These are phyloP conservation scores for Lagenidium sp. DNA, from an alignment of 352 stramenopile genomes.

Conservation along the genomic window DNA sequence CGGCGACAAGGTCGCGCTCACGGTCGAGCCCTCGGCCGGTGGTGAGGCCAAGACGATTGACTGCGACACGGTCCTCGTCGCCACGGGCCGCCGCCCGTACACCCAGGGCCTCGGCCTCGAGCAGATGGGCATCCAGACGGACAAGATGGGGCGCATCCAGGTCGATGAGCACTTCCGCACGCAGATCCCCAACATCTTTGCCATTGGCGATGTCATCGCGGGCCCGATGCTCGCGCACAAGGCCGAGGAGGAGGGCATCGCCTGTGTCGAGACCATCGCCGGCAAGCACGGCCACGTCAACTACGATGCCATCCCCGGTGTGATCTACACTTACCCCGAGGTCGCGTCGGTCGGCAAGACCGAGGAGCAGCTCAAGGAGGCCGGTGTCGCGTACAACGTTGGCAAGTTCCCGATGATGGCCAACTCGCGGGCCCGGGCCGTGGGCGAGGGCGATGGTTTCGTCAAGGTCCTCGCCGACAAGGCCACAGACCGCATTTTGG, in stretches of 20 bases:
- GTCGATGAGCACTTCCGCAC: constrained; percentile 97
- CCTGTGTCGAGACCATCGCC: constrained; percentile 95
- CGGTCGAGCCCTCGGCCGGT: constrained; percentile 84
- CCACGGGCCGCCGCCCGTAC: constrained; percentile 92
- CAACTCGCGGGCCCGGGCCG: constrained; percentile 94
- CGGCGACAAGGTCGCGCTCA: constrained; percentile 92
- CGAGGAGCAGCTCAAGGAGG: constrained; percentile 96
- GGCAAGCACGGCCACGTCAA: constrained; percentile 98
- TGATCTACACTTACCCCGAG: constrained; percentile 98
- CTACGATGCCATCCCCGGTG: constrained; percentile 98
- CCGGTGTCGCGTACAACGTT: constrained; percentile 93
- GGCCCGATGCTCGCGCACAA: constrained; percentile 99
- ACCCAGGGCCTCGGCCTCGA: constrained; percentile 95
- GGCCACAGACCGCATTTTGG: constrained; percentile 97
- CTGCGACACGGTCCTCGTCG: constrained; percentile 74
- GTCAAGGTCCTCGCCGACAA: constrained; percentile 98
- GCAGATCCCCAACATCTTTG: constrained; percentile 91
- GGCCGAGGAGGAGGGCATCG: constrained; percentile 98
- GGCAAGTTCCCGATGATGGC: constrained; percentile 98
- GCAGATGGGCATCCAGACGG: constrained; percentile 95
- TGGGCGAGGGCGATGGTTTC: constrained; percentile 92
- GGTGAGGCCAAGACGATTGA: constrained; percentile 51
- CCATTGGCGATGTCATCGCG: constrained; percentile 97
- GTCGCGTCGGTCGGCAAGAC: constrained; percentile 95
- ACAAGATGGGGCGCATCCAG: constrained; percentile 95